A percentile compares a stretch with the other conserved stretches of the same genome.
phyloP scores from a whole-genome alignment of 2,329 filamentous ascomycete genomes.

The Emericellopsis atlantica region DNA sequence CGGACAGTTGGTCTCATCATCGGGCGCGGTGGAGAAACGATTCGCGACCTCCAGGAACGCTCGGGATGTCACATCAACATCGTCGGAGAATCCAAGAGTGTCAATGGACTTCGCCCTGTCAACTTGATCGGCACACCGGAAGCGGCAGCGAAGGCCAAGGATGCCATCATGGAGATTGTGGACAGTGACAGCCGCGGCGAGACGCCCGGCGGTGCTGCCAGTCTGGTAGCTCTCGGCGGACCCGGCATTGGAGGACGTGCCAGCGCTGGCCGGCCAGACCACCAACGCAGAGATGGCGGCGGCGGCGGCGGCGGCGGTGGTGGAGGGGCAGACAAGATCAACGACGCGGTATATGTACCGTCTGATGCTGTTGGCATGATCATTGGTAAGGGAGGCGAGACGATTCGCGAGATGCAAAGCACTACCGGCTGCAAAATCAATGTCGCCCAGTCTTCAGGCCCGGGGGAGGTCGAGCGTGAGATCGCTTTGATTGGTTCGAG shows the following conservation, averaged over 20 bases:
- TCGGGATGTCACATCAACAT: constrained; percentile 96
- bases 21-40: constrained; percentile 85
- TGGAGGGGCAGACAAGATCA: constrained; percentile 50
- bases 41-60: constrained; percentile 80
- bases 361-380: constrained; percentile 94
- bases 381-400: constrained; percentile 87
- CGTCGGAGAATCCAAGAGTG: constrained; percentile 82
- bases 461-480: constrained; percentile 68
- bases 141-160: constrained; percentile 67
- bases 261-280: constrained; percentile 16
- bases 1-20: constrained; percentile 88
- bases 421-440: constrained; percentile 89
- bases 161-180: constrained; percentile 85
- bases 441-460: constrained; percentile 68
- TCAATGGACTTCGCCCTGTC: constrained; percentile 79
- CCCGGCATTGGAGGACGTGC: constrained; percentile 3
- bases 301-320: constrained; percentile 13
- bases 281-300: constrained; percentile 15
- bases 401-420: constrained; percentile 87
- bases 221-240: neutral
- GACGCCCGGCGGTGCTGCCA: constrained; percentile 11
- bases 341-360: constrained; percentile 73
- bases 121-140: constrained; percentile 74
- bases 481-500: constrained; percentile 73
- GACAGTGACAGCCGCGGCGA: constrained; percentile 70